Conservation (phyloP, 495 filamentous ascomycete species). For the Tuber calosporum region DNA sequence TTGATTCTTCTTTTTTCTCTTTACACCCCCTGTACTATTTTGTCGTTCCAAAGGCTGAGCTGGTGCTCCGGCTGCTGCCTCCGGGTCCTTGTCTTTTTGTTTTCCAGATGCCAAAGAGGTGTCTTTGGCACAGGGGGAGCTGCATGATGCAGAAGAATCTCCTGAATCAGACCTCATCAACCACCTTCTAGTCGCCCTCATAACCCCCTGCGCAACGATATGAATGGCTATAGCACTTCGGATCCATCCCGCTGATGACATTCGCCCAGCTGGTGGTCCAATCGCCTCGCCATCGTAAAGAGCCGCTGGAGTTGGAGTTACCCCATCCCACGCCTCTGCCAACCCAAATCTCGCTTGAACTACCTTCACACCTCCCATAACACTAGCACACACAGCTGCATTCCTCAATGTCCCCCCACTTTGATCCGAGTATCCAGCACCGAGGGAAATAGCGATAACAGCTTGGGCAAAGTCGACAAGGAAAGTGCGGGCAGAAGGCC, state of each 20-base stretch:
- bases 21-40: conserved; percentile 34
- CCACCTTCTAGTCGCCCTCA: conserved; percentile 45
- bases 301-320: conserved; percentile 21
- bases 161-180: conserved; percentile 38
- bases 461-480: conserved; percentile 92
- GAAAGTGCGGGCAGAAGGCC: conserved; percentile 79
- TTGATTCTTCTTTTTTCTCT: conserved; percentile 41
- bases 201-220: conserved; percentile 74
- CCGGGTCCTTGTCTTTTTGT: conserved; percentile 42
- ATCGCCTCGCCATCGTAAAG: conserved; percentile 23
- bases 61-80: conserved; percentile 34
- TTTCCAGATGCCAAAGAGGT: conserved; percentile 24
- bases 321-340: conserved; percentile 48
- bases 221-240: conserved; percentile 68
- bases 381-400: conserved; percentile 68
- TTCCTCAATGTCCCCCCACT: conserved; percentile 65
- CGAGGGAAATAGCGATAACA: conserved; percentile 87
- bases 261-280: conserved; percentile 16
- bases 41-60: conserved; percentile 34
- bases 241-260: conserved; percentile 53
- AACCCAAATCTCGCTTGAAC: conserved; percentile 51
- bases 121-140: conserved; percentile 27
- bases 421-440: conserved; percentile 69
- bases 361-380: conserved; percentile 64
- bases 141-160: conserved; percentile 22